Evolutionary conservation across 148 eudicot genomes (phyloP), one percentile per base, ranked within the genome.

Genomic region (Hydrangea macrophylla): DNA sequence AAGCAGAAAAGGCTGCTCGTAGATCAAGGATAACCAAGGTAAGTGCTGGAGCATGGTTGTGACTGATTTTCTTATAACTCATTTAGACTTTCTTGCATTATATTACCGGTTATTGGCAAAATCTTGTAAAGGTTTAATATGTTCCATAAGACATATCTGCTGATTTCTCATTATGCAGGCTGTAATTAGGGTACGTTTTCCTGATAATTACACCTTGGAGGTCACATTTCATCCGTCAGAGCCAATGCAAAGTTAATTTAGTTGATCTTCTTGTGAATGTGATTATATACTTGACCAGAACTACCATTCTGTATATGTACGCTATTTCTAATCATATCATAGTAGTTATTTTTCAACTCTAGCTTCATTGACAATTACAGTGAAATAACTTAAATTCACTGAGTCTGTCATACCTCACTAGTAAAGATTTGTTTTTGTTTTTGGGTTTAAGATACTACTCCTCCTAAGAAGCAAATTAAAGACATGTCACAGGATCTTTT

Each of bases 141-240:
- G 50, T 42, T 42, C 17, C 35, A 28, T 60, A 44, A 67, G 31
- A 44, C 37, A 60, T 22, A 42, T 42, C 48, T 30, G 7, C 23
- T 24, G 22, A 30, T 57, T 64, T 59, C 11, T 28, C 31, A 62
- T 70, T 10, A 39, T 76, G 68, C 83, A 87, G 87, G 86, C 88
- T 17, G 82, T 80, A 6, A 84, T 93, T 17, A 80, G 92, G 74
- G 84, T 93, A 15, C 89, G 92, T 0, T 93, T 93, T 67, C 95
- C 96, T 10, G 92, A 93, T 63, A 82, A 83, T 81, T 66, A 70
- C 65, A 90, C 95, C 7, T 75, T 93, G 28, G 90, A 93, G 81
- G 92, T 80, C 44, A 76, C 75, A 33, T 93, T 93, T 75, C 92
- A 90, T 78, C 89, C 98, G 65, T 88, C 96, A 40, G 98, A 90